These are phyloP conservation scores for Scutellaria baicalensis DNA, from an alignment of 257 asterid species.

Conservation along the genomic window DNA sequence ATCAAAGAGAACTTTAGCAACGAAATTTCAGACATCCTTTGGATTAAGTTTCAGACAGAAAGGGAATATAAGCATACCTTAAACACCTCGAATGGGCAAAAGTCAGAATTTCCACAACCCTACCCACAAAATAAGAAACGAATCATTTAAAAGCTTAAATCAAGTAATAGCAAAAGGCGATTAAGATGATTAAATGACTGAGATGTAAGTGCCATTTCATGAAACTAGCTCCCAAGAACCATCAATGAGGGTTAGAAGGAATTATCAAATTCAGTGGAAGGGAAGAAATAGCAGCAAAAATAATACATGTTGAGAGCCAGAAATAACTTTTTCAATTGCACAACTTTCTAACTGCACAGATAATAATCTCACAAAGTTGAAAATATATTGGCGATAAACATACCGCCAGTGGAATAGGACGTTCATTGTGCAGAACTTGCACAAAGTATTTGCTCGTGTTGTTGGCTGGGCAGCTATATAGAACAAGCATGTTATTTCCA, in stretches of 20 bases:
- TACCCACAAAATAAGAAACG: slow-evolving; percentile 15
- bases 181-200: background rate
- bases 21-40: background rate
- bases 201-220: background rate
- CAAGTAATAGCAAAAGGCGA: slow-evolving; percentile 4
- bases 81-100: slow-evolving; percentile 77
- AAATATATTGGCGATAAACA: slow-evolving; percentile 16
- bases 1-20: background rate
- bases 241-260: too few relatives aligned
- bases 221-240: background rate
- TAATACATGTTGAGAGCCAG: background rate
- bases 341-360: background rate
- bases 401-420: slow-evolving; percentile 66
- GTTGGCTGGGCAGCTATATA: slow-evolving; percentile 59
- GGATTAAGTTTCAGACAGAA: background rate
- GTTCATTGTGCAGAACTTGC: slow-evolving; percentile 84
- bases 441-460: slow-evolving; percentile 65
- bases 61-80: slow-evolving; percentile 40
- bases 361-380: background rate
- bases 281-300: background rate
- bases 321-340: background rate
- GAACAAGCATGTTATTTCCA: slow-evolving; percentile 82
- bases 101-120: slow-evolving; percentile 75
- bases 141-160: background rate
- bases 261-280: background rate